Conservation (phyloP, 208 protist species). For the Trypanosoma rangeli region DNA sequence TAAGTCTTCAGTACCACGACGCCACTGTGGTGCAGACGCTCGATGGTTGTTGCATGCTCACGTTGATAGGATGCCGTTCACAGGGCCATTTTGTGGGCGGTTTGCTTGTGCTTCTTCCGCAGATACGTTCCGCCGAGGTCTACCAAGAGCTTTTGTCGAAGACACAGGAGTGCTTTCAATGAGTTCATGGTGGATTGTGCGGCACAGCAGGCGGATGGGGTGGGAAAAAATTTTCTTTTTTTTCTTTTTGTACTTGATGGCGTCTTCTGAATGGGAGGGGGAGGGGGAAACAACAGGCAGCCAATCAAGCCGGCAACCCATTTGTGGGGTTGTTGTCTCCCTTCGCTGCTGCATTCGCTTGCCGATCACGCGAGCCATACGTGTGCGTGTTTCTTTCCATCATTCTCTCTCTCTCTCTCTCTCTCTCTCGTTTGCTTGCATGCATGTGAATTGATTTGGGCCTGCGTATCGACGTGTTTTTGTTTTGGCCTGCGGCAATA, state of each 20-base stretch:
- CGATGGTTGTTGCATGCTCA: slow-evolving; percentile 63
- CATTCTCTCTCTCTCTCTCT: not conserved
- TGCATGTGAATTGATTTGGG: not conserved
- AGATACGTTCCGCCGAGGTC: slow-evolving; percentile 43
- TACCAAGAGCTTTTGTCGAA: slow-evolving; percentile 30
- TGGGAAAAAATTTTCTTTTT: not conserved
- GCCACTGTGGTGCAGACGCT: slow-evolving; percentile 74
- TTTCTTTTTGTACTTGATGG: not conserved
- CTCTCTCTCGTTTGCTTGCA: not conserved
- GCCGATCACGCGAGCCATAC: not conserved
- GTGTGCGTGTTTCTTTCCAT: not conserved
- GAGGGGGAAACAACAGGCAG: not conserved
- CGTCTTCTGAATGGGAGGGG: not conserved
- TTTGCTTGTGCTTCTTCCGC: slow-evolving; percentile 66
- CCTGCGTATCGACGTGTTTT: not conserved
- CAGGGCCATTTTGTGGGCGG: slow-evolving; percentile 78
- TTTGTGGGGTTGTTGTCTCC: no score
- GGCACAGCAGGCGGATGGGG: not conserved
- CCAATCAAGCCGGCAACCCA: no score
- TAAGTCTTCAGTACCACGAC: slow-evolving; percentile 86
- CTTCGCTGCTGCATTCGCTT: not conserved
- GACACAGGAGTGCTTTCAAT: slow-evolving; percentile 32
- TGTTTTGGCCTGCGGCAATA: slow-evolving; percentile 1
- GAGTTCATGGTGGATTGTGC: not conserved
- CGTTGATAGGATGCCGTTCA: slow-evolving; percentile 76